Base-by-base conservation (phyloP, 495 filamentous ascomycete species). In the Talaromyces nanjingensis region DNA sequence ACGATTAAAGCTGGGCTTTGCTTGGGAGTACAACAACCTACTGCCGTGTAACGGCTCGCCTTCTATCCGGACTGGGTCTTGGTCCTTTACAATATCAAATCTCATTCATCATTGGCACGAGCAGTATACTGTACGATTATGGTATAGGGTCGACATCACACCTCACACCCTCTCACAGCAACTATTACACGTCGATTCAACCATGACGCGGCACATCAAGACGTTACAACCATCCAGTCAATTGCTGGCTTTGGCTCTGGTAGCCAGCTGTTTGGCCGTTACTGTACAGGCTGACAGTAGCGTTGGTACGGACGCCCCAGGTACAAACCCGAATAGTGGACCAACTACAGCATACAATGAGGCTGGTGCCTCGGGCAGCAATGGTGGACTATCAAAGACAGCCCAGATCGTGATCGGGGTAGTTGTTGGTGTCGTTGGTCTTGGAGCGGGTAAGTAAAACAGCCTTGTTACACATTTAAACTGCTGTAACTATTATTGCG, bases 381-480 rank as follows among this genome's bases (percentile, higher is more conserved):
- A 37, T 52, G 54, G 55, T 22, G 56, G 56, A 47, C 12, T 64
- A 59, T 59, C 63, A 52, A 59, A 29, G 42, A 24, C 53, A 11
- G 56, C 53, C 14, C 65, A 66, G 42, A 69, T 73, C 22, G 71
- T 72, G 56, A 71, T 75, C 58, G 73, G 73, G 0, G 70, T 70
- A 6, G 71, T 75, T 0, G 56, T 75, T 2, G 71, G 73, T 9
- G 64, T 66, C 31, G 64, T 72, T 42, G 67, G 63, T 9, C 58
- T 68, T 27, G 64, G 68, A 53, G 68, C 69, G 2, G 71, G 73
- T 75, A 67, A 63, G 71, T 9, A 9, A 18, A 18, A 4, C 0
- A 20, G n/a, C 1, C n/a, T 49, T 49, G 6, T 12, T 6, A 7
- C 45, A 18, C 45, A 49, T 49, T 2, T 49, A 4, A 5, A 11